These are phyloP conservation scores for Talaromyces amestolkiae DNA, from an alignment of 2,329 filamentous ascomycete species.

Conservation along the genomic window DNA sequence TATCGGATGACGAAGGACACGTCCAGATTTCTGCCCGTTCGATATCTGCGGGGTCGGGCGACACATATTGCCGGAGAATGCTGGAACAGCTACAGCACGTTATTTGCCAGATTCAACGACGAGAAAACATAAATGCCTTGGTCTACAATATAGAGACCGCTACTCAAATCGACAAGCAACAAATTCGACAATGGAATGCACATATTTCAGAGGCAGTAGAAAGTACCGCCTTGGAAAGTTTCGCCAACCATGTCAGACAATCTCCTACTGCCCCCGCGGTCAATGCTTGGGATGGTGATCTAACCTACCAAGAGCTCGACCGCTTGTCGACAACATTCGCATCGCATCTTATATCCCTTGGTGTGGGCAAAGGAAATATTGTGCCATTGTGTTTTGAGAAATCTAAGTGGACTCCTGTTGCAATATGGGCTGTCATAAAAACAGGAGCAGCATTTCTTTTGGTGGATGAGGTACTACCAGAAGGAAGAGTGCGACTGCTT, in stretches of 20 bases:
- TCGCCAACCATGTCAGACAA: neutral
- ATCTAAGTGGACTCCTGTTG: conserved; percentile 20
- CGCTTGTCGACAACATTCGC: conserved; percentile 32
- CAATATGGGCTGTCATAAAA: conserved; percentile 20
- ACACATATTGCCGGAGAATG: neutral
- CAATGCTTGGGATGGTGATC: conserved; percentile 31
- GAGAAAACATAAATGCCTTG: neutral
- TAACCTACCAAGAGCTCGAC: conserved; percentile 35
- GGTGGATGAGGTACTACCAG: neutral
- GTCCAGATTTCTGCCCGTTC: neutral
- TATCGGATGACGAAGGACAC: neutral
- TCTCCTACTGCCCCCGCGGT: conserved; percentile 25
- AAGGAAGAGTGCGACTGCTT: neutral
- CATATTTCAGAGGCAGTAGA: neutral
- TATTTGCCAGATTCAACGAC: neutral
- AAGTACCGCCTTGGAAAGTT: neutral
- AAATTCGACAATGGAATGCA: neutral
- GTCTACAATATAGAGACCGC: neutral
- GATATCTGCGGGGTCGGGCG: neutral
- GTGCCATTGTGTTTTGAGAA: conserved; percentile 28
- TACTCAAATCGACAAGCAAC: neutral
- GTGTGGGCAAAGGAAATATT: conserved; percentile 26
- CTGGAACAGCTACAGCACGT: neutral
- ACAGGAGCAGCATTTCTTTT: conserved; percentile 16
- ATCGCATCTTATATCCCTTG: conserved; percentile 21